A percentile compares a stretch with the other conserved stretches of the same genome.
These are phyloP conservation scores for Dactylella cylindrospora DNA, from an alignment of 2,329 filamentous ascomycete genomes.

Conservation along the genomic window DNA sequence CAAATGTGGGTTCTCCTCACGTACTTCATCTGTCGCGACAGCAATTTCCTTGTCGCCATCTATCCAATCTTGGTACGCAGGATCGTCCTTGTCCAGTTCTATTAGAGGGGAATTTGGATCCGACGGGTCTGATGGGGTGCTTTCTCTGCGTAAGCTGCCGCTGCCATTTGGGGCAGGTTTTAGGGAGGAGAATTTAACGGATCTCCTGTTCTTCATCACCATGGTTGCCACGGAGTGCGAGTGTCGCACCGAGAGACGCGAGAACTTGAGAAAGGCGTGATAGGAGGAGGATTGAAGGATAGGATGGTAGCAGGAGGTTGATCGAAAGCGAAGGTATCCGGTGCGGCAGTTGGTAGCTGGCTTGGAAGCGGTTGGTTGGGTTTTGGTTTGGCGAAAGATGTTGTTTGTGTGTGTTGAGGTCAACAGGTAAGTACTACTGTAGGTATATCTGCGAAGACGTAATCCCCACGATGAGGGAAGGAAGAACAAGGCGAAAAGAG, in stretches of 20 bases:
- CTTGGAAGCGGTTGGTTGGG: too few species aligned
- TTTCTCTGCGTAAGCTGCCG: slow-evolving; percentile 40
- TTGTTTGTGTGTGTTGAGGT: too few species aligned
- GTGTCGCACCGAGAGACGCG: slow-evolving; percentile 16
- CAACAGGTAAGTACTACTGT: too few species aligned
- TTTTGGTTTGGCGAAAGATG: too few species aligned
- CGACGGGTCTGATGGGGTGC: slow-evolving; percentile 38
- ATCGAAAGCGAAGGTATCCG: slow-evolving; percentile 6
- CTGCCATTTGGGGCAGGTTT: slow-evolving; percentile 30
- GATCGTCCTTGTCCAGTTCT: slow-evolving; percentile 35
- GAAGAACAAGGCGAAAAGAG: too few species aligned
- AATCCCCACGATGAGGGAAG: too few species aligned
- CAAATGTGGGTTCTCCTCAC: slow-evolving; percentile 16
- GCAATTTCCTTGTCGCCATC: slow-evolving; percentile 35
- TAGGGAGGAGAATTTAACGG: slow-evolving; percentile 39
- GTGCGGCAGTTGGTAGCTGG: too few species aligned
- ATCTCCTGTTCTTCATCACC: slow-evolving; percentile 37
- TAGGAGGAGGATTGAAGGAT: slow-evolving; percentile 12
- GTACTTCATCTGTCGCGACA: slow-evolving; percentile 6
- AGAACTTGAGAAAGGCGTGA: slow-evolving; percentile 6
- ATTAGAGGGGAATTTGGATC: slow-evolving; percentile 41
- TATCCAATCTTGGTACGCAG: slow-evolving; percentile 40
- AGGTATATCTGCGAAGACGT: too few species aligned
- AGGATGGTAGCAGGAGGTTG: slow-evolving; percentile 5
- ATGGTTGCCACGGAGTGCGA: slow-evolving; percentile 2